Base-by-base conservation (phyloP, 495 filamentous ascomycete genomes). In the Podospora sp. region DNA sequence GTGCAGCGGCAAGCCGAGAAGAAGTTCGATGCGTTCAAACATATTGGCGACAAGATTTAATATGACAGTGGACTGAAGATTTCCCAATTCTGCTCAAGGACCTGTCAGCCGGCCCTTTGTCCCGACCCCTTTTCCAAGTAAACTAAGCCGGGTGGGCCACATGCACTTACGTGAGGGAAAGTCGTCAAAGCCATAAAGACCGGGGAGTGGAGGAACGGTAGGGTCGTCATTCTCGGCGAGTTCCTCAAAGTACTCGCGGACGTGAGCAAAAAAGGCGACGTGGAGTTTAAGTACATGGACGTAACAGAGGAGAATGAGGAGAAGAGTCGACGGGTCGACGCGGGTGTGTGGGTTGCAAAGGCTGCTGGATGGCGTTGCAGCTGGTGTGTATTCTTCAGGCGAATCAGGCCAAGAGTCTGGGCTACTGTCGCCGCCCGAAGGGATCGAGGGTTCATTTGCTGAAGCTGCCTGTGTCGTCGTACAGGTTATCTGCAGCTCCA, bases 241-340 rank as follows among this genome's bases (percentile, higher is more conserved):
- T 16, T 63, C 18, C 24, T 64, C 40, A 0, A 73, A 51, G 29
- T 60, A 67, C 12, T 69, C 57, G 12, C 65, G 63, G 18, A 58
- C 36, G 60, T 71, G 69, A 4, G 69, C 50, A 18, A 71, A 73
- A 7, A 72, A 49, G 9, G 69, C 65, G 2, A 73, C 51, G 26
- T 66, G 62, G 7, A 73, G 65, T 8, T 65, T 62, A 36, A 66
- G 36, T 3, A 73, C 56, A 21, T 71, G 62, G 20, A 72, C 51
- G 46, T 73, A 73, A 40, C 66, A 73, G 2, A 65, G 60, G 36
- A 72, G 67, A 20, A 69, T 60, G 58, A 69, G 69, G 14, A 73
- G 36, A 1, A 71, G 61, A 21, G 65, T 69, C 50, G 72, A 33
- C 25, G 65, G 36, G n/a, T 71, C 67, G 5, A 67, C 21, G 11